Conservation (phyloP, 2,329 filamentous ascomycete genomes). For the Colletotrichum navitas region DNA sequence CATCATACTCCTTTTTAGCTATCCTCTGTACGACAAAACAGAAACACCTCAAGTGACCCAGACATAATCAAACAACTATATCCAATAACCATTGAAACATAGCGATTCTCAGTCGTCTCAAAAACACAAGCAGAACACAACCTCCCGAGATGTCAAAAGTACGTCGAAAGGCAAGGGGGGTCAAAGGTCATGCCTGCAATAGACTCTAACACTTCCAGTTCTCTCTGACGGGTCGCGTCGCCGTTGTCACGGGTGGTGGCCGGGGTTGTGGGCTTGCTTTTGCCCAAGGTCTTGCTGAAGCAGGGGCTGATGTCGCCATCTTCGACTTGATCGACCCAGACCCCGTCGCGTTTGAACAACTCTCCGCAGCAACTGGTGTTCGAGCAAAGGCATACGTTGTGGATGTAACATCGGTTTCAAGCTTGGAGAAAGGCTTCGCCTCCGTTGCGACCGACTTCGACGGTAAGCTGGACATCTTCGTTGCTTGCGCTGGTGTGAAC, state of each 20-base stretch:
- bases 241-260: constrained; percentile 60
- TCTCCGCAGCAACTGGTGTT: background rate
- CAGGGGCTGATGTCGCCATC: constrained; percentile 32
- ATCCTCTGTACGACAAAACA: background rate
- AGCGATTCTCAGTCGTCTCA: background rate
- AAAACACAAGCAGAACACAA: background rate
- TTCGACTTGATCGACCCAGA: constrained; percentile 35
- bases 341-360: constrained; percentile 16
- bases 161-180: background rate
- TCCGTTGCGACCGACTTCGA: constrained; percentile 46
- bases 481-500: constrained; percentile 54
- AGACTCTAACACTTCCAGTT: constrained; percentile 51
- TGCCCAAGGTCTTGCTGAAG: constrained; percentile 33
- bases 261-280: constrained; percentile 57
- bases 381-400: constrained; percentile 22
- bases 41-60: background rate
- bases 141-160: background rate
- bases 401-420: constrained; percentile 20
- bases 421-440: constrained; percentile 18
- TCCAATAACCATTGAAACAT: too few species aligned
- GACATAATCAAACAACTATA: background rate
- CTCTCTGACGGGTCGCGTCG: constrained; percentile 61
- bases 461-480: constrained; percentile 50
- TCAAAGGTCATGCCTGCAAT: background rate
- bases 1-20: too few species aligned